Base-by-base conservation (phyloP, 1,284 basidiomycete genomes). In the Ustilago crameri region DNA sequence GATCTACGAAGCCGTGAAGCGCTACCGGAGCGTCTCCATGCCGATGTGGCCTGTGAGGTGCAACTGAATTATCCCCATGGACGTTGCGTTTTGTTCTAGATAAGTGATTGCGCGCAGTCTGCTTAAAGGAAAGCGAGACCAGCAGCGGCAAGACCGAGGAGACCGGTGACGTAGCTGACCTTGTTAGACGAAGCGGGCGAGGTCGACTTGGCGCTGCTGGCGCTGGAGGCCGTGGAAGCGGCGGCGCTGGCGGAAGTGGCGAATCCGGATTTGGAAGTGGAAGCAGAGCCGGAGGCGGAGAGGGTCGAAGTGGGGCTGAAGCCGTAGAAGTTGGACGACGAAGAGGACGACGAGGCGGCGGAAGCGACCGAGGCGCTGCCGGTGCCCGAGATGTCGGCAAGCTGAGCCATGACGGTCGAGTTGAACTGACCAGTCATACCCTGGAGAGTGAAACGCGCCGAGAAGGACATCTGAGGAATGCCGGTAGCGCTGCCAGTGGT, bases 211-310 rank as follows among this genome's bases (percentile, higher is more conserved):
- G 55, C 53, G 32, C 51, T 62, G 15, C 57, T 54, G 24, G 57
- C 91, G 83, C 89, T 91, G 38, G 38, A 40, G 20, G 2, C 10
- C 10, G 41, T 23, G 49, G 52, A 51, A 45, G 32, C 54, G 54
- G 17, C 53, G 47, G 26, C 53, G 41, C 27, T 41, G 27, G 60
- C 43, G 80, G 90, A 90, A 84, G 92, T 89, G 84, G 92, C 87
- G 22, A 91, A 91, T 83, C 89, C 90, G 26, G 42, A 52, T 5
- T 15, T 24, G 65, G 90, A 86, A 27, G 91, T 90, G 9, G 38
- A 2, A 76, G 88, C 90, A 46, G 89, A 89, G 49, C 89, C 88
- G 20, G 56, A 18, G 61, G 89, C 88, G 40, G 62, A 26, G 59
- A 43, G 67, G 50, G 30, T 57, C 14, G 35, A 37, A 44, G 41